Percentiles rank a stretch among this genome's conserved stretches.
Evolutionary conservation across 768 basidiomycete genomes (phyloP).

Genomic region (Porphyrellus cyaneotinctus): DNA sequence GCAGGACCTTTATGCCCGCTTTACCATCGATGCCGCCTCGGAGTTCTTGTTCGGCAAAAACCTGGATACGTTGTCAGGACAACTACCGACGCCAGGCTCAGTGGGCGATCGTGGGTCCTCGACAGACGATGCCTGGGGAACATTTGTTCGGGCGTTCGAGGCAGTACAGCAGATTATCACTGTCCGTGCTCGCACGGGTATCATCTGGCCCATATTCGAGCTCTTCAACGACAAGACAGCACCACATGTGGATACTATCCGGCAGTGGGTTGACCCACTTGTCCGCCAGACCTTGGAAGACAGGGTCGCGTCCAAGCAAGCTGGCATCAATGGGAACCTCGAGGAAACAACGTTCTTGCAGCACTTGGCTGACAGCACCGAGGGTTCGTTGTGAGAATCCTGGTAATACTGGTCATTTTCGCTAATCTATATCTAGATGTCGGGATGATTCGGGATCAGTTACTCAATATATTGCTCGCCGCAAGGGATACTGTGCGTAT

Average conservation of each 20-base stretch:
- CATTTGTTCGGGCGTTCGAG: constrained; percentile 46
- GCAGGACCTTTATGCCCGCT: constrained; percentile 65
- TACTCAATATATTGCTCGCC: constrained; percentile 74
- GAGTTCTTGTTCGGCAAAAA: constrained; percentile 71
- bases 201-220: constrained; percentile 43
- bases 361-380: constrained; percentile 61
- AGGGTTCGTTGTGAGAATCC: constrained; percentile 40
- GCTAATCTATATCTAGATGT: constrained; percentile 42
- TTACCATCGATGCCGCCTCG: constrained; percentile 67
- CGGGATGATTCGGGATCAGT: constrained; percentile 67
- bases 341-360: constrained; percentile 62
- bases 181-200: constrained; percentile 33
- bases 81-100: constrained; percentile 47
- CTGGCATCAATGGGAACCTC: constrained; percentile 36
- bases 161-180: constrained; percentile 35
- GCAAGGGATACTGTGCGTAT: constrained; percentile 68
- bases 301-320: constrained; percentile 37
- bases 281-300: constrained; percentile 50
- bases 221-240: constrained; percentile 36
- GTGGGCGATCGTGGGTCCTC: constrained; percentile 58
- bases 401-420: neutral
- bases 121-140: constrained; percentile 57
- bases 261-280: constrained; percentile 56
- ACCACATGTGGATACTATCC: constrained; percentile 34
- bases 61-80: constrained; percentile 53